These are phyloP conservation scores for Phytopythium oedochilum DNA, from an alignment of 352 stramenopile species.

Conservation along the genomic window DNA sequence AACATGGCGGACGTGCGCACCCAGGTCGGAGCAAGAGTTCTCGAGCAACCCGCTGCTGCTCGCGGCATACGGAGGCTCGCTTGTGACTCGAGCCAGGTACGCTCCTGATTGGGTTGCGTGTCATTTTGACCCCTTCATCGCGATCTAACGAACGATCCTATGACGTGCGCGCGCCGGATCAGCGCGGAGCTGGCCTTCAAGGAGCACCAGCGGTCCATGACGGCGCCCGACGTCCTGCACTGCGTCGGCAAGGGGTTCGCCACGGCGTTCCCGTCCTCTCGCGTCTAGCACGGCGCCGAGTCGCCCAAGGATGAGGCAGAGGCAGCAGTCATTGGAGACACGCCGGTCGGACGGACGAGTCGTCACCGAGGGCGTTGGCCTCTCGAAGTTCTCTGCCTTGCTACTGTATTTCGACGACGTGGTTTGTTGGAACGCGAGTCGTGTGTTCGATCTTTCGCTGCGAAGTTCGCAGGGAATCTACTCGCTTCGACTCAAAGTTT, in stretches of 20 bases:
- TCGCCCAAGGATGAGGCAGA: too few species aligned
- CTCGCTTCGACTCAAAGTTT: too few species aligned
- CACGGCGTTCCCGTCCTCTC: constrained; percentile 31
- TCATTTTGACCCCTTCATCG: neutral
- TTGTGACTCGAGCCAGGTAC: constrained; percentile 74
- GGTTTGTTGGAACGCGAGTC: neutral
- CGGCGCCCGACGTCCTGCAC: constrained; percentile 76
- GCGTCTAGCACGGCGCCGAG: constrained; percentile 10
- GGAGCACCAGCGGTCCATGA: constrained; percentile 71
- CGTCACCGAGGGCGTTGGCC: neutral
- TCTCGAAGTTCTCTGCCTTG: too few species aligned
- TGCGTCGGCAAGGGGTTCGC: constrained; percentile 56
- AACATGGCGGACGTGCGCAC: too few species aligned
- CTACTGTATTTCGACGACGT: too few species aligned
- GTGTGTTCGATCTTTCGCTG: too few species aligned
- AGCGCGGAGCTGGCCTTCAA: constrained; percentile 67
- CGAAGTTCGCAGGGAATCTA: too few species aligned
- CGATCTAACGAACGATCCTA: neutral
- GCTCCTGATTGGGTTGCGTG: too few species aligned
- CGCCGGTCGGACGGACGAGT: neutral
- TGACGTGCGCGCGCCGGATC: neutral
- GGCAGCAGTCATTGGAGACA: neutral
- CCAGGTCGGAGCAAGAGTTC: constrained; percentile 18
- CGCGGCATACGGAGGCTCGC: constrained; percentile 71
- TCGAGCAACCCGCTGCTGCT: constrained; percentile 52